Evolutionary conservation across 2,329 filamentous ascomycete genomes (phyloP).

Genomic region (Dichotomopilus funicola): DNA sequence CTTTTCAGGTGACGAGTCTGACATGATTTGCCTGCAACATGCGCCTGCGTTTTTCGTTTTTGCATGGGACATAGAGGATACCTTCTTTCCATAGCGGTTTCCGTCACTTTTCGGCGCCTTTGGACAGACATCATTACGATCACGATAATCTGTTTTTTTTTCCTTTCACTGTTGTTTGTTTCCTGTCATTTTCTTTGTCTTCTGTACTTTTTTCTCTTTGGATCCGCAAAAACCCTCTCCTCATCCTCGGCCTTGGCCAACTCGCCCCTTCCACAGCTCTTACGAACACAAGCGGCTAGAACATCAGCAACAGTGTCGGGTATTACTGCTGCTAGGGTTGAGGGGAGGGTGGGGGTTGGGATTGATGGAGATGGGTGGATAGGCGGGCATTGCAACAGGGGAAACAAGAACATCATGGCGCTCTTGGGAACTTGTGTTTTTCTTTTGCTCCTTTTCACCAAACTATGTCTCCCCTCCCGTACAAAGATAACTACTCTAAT

Average conservation of each 20-base stretch:
- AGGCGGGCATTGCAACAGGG: neutral
- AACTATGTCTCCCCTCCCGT: neutral
- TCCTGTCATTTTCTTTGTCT: neutral
- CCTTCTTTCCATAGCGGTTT: slow-evolving; percentile 23
- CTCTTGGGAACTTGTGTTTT: slow-evolving; percentile 4
- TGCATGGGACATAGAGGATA: slow-evolving; percentile 26
- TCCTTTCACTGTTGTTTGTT: neutral
- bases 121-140: slow-evolving; percentile 22
- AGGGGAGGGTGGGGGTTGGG: neutral
- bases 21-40: slow-evolving; percentile 23
- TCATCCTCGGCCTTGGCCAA: slow-evolving; percentile 8
- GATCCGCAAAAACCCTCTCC: neutral
- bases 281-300: neutral
- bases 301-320: neutral
- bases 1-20: slow-evolving; percentile 18
- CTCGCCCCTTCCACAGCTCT: slow-evolving; percentile 13
- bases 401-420: slow-evolving; percentile 5
- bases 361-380: neutral
- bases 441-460: neutral
- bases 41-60: slow-evolving; percentile 18
- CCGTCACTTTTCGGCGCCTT: slow-evolving; percentile 17
- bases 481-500: slow-evolving; percentile 15
- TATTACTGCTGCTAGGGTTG: neutral
- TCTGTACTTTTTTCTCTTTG: too few relatives aligned
- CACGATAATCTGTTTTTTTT: slow-evolving; percentile 18